Percentiles rank a stretch among this genome's conserved stretches.
Conservation (phyloP, 2,329 filamentous ascomycete genomes). For the Beauveria sp. region DNA sequence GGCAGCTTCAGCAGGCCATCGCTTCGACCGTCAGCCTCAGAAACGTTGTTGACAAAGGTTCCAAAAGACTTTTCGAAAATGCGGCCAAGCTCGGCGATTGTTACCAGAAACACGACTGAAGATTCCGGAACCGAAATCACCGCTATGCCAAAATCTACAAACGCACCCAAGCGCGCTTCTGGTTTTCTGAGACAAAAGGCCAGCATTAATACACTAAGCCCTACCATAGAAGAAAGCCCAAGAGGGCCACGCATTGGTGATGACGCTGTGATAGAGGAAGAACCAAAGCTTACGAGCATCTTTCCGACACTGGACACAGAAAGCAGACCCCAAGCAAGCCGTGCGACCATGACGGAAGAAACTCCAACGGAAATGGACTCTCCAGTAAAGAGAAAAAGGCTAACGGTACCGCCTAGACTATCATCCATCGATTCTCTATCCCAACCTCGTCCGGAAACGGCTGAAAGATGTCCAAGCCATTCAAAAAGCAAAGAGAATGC, state of each 20-base stretch:
- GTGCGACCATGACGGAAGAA: neutral
- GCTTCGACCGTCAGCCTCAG: constrained; percentile 34
- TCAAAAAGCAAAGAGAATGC: neutral
- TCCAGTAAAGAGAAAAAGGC: neutral
- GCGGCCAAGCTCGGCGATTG: constrained; percentile 4
- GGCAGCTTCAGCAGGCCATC: constrained; percentile 12
- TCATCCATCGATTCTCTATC: constrained; percentile 2
- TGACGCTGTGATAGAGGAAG: neutral
- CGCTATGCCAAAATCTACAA: neutral
- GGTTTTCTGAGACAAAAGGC: constrained; percentile 16
- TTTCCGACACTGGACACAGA: neutral
- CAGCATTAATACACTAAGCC: constrained; percentile 22
- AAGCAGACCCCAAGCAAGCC: neutral
- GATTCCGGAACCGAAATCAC: constrained; percentile 6
- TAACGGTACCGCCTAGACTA: constrained; percentile 4
- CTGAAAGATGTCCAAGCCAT: neutral
- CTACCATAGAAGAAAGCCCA: constrained; percentile 24
- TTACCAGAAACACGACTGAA: constrained; percentile 16
- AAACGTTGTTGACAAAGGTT: constrained; percentile 30
- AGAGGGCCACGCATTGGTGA: neutral
- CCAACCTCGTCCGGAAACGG: neutral
- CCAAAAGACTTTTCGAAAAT: constrained; percentile 24
- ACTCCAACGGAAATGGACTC: neutral
- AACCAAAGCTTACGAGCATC: neutral
- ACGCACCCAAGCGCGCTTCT: constrained; percentile 16